A percentile compares a stretch with the other conserved stretches of the same genome.
Evolutionary conservation across 2,329 filamentous ascomycete genomes (phyloP).

Genomic region (Diplocarpon mali): DNA sequence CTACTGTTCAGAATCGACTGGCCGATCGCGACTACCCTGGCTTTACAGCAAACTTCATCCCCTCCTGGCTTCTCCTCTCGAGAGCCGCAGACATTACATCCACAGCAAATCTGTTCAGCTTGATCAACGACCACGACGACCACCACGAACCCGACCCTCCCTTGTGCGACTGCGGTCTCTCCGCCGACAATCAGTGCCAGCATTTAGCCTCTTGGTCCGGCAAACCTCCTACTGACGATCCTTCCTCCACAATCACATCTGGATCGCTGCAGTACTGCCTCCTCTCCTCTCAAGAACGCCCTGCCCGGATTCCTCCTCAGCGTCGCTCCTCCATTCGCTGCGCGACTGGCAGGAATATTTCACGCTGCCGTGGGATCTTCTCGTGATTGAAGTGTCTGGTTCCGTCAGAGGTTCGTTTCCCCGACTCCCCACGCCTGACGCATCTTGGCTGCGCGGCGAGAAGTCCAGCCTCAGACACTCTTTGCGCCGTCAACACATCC

Average conservation of each 20-base stretch:
- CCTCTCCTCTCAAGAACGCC: constrained; percentile 1
- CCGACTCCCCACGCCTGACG: constrained; percentile 1
- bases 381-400: not conserved
- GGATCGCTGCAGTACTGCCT: not conserved
- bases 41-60: not conserved
- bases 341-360: constrained; percentile 9
- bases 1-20: constrained; percentile 5
- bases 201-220: not conserved
- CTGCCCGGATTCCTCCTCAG: not conserved
- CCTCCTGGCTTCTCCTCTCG: no score
- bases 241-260: not conserved
- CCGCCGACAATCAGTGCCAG: not conserved
- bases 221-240: not conserved
- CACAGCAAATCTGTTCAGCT: not conserved
- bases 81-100: not conserved
- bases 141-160: not conserved
- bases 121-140: not conserved
- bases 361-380: constrained; percentile 3
- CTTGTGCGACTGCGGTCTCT: not conserved
- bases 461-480: not conserved
- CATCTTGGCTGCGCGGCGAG: not conserved
- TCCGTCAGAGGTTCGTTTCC: constrained; percentile 6
- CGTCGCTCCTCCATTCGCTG: not conserved
- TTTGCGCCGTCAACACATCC: not conserved
- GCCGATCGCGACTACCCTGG: constrained; percentile 4